Base-by-base conservation (phyloP, 2,329 filamentous ascomycete species). In the Ascosphaera acerosa region DNA sequence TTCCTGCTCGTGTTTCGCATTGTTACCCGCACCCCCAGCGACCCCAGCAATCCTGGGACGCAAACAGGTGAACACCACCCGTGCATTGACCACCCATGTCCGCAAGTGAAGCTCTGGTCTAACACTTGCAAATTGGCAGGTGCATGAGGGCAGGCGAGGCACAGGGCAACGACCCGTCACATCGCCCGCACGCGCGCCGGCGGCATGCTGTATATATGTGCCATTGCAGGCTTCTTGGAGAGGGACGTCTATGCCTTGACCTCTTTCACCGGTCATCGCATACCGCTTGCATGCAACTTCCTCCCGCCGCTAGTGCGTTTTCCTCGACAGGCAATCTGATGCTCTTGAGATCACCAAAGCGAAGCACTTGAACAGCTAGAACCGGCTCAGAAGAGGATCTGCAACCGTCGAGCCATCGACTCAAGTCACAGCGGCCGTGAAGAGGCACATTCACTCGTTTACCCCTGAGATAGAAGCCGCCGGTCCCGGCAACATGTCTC, bases 1-100 rank as follows among this genome's bases (percentile, higher is more conserved):
- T n/a, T n/a, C 27, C 18, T 29, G 6, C 27, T 16, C 27, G n/a
- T 29, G 27, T 29, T 29, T 29, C 27, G 27, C 12, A 29, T 29
- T 29, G 27, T 29, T 29, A 29, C 18, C 18, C 18, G 27, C 27
- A 17, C 16, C 18, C 18, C 14, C n/a, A 5, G 27, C 27, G 27
- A 29, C 18, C 18, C 14, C n/a, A 5, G 15, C 18, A 15, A 29
- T 29, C 9, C 27, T 17, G 27, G 27, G 27, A 29, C 18, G 27
- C 27, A 29, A 29, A 29, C 27, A 29, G 27, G 27, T 29, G 18
- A 29, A 29, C 12, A 29, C 9, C 27, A 27, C 6, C 4, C n/a
- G n/a, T 29, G 27, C 27, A 29, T 17, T 29, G 27, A 17, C 18
- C 27, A 29, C 14, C 27, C 27, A 17, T 29, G 27, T 29, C 27